These are phyloP conservation scores for Paramecium sonneborni DNA, from an alignment of 73 alveolate genomes.

Conservation along the genomic window DNA sequence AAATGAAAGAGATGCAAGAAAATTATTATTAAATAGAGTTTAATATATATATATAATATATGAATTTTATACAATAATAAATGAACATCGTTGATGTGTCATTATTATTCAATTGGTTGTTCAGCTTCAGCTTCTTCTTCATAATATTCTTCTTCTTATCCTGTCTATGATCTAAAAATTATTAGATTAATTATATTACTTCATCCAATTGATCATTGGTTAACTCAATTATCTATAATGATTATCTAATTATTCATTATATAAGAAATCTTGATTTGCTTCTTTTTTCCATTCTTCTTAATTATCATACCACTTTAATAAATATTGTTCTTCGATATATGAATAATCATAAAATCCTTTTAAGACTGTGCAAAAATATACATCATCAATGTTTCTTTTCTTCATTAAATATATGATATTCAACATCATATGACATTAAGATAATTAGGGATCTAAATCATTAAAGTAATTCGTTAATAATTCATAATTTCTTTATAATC, in stretches of 20 bases:
- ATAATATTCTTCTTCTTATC: slow-evolving; percentile 17
- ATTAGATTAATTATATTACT: background rate
- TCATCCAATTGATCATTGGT: slow-evolving; percentile 58
- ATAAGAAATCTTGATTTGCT: background rate
- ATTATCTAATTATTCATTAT: slow-evolving; percentile 40
- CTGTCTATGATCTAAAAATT: background rate
- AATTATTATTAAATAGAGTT: background rate
- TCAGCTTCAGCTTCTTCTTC: slow-evolving; percentile 43
- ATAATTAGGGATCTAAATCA: background rate
- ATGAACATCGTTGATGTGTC: background rate
- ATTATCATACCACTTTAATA: slow-evolving; percentile 32
- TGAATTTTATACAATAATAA: background rate
- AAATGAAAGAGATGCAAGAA: background rate
- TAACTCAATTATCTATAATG: slow-evolving; percentile 21
- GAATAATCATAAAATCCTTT: slow-evolving; percentile 48
- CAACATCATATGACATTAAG: slow-evolving; percentile 35
- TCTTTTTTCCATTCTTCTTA: background rate
- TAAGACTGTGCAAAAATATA: slow-evolving; percentile 48
- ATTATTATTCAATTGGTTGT: slow-evolving; percentile 2
- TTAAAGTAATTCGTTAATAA: background rate
- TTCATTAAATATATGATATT: slow-evolving; percentile 45
- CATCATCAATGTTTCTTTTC: slow-evolving; percentile 4
- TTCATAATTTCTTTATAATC: slow-evolving; percentile 49
- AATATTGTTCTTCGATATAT: slow-evolving; percentile 6
- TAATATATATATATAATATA: background rate